Evolutionary conservation across 768 basidiomycete species (phyloP).

Genomic region (Mycena kentingensis): DNA sequence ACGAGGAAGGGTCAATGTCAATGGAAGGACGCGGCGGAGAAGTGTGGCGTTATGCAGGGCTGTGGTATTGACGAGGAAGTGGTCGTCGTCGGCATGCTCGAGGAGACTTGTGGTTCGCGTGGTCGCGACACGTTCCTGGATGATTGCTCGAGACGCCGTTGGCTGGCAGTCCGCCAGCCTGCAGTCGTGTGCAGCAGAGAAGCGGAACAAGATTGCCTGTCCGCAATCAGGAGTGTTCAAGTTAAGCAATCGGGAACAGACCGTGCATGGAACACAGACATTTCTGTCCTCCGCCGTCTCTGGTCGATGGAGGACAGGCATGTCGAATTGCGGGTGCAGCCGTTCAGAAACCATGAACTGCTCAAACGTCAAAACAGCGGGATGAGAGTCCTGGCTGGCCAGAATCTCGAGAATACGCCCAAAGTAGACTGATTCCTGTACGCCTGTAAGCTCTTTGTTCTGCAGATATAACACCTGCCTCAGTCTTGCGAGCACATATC

Average conservation of each 20-base stretch:
- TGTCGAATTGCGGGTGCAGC: background rate
- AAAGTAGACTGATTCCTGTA: background rate
- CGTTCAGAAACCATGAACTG: background rate
- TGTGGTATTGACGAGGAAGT: constrained; percentile 20
- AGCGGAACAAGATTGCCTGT: background rate
- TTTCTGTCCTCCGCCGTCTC: background rate
- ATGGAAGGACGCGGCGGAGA: constrained; percentile 7
- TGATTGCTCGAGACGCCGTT: background rate
- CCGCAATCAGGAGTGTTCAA: background rate
- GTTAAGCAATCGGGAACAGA: background rate
- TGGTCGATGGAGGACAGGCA: background rate
- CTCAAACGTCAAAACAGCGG: background rate
- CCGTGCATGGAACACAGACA: background rate
- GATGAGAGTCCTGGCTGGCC: background rate
- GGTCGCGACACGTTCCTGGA: constrained; percentile 16
- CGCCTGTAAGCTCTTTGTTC: too few species aligned
- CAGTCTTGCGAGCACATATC: background rate
- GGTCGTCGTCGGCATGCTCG: constrained; percentile 16
- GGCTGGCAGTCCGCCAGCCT: constrained; percentile 7
- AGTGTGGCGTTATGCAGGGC: constrained; percentile 9
- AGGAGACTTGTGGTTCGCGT: background rate
- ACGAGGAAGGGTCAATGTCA: too few species aligned
- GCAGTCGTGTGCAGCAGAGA: constrained; percentile 26
- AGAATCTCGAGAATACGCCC: background rate
- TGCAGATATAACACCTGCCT: too few species aligned